Evolutionary conservation across 306 rosid species (phyloP), one percentile per base, ranked within the genome.

Genomic region (Purshia tridentata): DNA sequence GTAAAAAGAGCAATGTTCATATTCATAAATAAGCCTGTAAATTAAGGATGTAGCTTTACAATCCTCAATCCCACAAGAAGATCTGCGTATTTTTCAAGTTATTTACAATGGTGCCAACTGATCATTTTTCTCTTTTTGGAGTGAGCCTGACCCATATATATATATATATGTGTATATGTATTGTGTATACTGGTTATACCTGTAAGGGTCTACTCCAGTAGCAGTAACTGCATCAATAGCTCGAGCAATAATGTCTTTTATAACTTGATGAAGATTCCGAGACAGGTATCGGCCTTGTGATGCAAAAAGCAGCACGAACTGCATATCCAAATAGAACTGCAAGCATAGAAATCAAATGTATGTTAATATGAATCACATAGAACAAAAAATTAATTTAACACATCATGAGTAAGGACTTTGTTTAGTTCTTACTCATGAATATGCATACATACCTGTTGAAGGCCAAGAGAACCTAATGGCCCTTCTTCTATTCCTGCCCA

Each of bases 291-390:
- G 94, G 7, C 98, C 95, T 84, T 91, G 97, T 56, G 97, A 86
- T 50, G 96, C 49, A 82, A 94, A 94, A 56, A 91, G 82, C 83
- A 91, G 83, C 81, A 91, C 97, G 79, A 94, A 94, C 88, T 94
- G 90, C 97, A 94, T 88, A 72, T 94, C 98, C 84, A 94, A 84
- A 73, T 91, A 91, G 69, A 94, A 87, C 97, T 94, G 87, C 88
- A 74, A 5, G 66, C 47, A 66, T 57, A 44, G 7, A n/a, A n/a
- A 18, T 47, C 20, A 14, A 66, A 29, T 15, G 47, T 9, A 29
- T 52, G 44, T 29, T 62, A 49, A 40, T 45, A 16, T 64, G 5
- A 46, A 15, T 13, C 4, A 15, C 16, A 22, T 29, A 59, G 23
- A 49, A 37, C 68, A 16, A 39, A 62, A 39, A 7, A 59, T 23